A percentile compares a stretch with the other conserved stretches of the same genome.
These are phyloP conservation scores for Dovyalis caffra DNA, from an alignment of 345 rosid genomes.

Conservation along the genomic window DNA sequence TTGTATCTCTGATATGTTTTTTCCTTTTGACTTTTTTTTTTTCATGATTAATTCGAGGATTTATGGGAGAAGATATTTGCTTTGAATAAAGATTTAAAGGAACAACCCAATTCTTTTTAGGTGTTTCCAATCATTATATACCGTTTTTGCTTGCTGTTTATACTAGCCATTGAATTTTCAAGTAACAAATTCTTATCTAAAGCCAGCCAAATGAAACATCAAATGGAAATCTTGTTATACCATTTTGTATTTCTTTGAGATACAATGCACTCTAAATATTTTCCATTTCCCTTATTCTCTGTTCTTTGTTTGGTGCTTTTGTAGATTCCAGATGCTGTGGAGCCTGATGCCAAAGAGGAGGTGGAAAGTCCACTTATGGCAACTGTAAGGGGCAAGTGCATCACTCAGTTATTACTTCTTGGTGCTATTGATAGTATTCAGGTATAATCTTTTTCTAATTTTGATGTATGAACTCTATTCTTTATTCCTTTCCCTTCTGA, in stretches of 20 bases:
- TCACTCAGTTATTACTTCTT: constrained; percentile 79
- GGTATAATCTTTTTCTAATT: constrained; percentile 39
- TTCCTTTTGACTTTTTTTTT: neutral
- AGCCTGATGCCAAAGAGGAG: constrained; percentile 59
- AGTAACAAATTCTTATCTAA: neutral
- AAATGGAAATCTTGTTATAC: neutral
- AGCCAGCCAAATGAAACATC: neutral
- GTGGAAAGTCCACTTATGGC: constrained; percentile 69
- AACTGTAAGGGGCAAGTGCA: constrained; percentile 85
- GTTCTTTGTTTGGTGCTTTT: constrained; percentile 16
- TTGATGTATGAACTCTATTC: neutral
- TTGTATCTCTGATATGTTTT: neutral
- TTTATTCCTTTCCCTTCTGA: neutral
- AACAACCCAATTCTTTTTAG: neutral
- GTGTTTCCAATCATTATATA: neutral
- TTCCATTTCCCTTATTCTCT: neutral
- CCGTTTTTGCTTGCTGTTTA: neutral
- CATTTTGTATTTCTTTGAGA: neutral
- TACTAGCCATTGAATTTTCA: neutral
- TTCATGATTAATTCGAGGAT: neutral
- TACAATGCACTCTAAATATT: neutral
- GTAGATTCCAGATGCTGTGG: constrained; percentile 59
- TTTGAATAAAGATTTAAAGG: neutral
- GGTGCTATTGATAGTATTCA: constrained; percentile 83
- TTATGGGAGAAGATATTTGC: neutral